phyloP scores from a whole-genome alignment of 2,329 filamentous ascomycete species.

The Talaromyces funiculosus region DNA sequence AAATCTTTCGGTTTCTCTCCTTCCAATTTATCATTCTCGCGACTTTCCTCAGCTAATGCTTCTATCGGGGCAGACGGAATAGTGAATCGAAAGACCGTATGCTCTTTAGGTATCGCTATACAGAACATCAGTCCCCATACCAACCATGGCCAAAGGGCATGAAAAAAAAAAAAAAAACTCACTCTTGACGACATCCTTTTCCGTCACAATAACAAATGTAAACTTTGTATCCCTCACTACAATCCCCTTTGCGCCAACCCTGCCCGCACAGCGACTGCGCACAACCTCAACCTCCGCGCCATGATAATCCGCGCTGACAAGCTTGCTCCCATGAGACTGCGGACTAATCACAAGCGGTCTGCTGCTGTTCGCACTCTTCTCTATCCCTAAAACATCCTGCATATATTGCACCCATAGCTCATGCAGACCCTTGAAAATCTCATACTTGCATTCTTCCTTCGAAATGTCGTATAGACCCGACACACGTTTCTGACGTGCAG shows the following conservation, averaged over 20 bases:
- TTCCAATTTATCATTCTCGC: conserved; percentile 16
- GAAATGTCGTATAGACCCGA: conserved; percentile 71
- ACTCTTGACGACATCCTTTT: conserved; percentile 63
- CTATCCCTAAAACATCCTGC: conserved; percentile 67
- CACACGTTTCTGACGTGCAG: conserved; percentile 68
- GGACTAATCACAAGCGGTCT: conserved; percentile 50
- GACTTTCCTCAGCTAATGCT: conserved; percentile 16
- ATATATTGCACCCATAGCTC: conserved; percentile 79
- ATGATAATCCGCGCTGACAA: conserved; percentile 84
- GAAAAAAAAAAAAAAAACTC: no score
- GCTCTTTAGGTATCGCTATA: conserved; percentile 74
- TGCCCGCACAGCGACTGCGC: conserved; percentile 69
- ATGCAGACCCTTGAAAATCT: conserved; percentile 71
- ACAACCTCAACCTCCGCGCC: conserved; percentile 80
- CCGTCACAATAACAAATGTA: conserved; percentile 77
- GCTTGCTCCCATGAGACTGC: conserved; percentile 48
- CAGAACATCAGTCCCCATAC: background rate
- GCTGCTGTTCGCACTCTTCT: conserved; percentile 22
- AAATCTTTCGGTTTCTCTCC: conserved; percentile 42
- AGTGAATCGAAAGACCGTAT: conserved; percentile 74
- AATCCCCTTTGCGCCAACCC: conserved; percentile 80
- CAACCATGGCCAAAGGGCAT: no score
- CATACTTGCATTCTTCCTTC: conserved; percentile 62
- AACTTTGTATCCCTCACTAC: conserved; percentile 84
- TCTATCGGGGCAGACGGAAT: conserved; percentile 48